A percentile compares a stretch with the other conserved stretches of the same genome.
Evolutionary conservation across 208 protist species (phyloP).

Genomic region (Leishmania major): DNA sequence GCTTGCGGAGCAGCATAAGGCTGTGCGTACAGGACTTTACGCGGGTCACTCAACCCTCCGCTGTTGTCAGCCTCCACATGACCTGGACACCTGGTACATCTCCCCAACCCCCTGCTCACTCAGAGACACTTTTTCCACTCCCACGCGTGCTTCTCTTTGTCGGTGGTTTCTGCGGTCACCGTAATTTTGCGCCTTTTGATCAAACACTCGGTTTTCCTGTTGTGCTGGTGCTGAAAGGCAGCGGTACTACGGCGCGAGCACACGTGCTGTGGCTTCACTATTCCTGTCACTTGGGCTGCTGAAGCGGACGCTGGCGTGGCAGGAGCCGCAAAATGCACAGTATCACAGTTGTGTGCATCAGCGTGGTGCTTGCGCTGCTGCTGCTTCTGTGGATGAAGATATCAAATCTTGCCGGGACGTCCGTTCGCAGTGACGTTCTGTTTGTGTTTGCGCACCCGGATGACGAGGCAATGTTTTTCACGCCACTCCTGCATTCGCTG

Average conservation of each 20-base stretch:
- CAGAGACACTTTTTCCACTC: not conserved
- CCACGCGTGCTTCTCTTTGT: not conserved
- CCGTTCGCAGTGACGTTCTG: constrained; percentile 79
- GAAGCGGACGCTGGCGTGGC: not conserved
- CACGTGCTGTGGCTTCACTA: not conserved
- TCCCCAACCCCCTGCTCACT: not conserved
- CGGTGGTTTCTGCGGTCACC: not conserved
- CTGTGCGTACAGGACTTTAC: not conserved
- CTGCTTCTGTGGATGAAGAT: constrained; percentile 54
- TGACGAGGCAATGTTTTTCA: constrained; percentile 94
- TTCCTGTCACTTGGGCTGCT: not conserved
- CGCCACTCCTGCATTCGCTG: constrained; percentile 69
- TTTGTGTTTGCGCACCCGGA: constrained; percentile 93
- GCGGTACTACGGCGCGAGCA: not conserved
- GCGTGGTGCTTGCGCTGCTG: constrained; percentile 27
- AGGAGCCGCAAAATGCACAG: not conserved
- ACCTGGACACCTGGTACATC: not conserved
- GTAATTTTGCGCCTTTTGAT: not conserved
- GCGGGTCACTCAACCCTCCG: not conserved
- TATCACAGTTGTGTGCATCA: not conserved
- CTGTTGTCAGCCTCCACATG: not conserved
- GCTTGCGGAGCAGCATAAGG: not conserved
- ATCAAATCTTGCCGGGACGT: constrained; percentile 21
- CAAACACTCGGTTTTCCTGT: not conserved
- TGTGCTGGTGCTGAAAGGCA: not conserved